These are phyloP conservation scores for Lolium perenne DNA, from an alignment of 176 grass and related monocot genomes.

Conservation along the genomic window DNA sequence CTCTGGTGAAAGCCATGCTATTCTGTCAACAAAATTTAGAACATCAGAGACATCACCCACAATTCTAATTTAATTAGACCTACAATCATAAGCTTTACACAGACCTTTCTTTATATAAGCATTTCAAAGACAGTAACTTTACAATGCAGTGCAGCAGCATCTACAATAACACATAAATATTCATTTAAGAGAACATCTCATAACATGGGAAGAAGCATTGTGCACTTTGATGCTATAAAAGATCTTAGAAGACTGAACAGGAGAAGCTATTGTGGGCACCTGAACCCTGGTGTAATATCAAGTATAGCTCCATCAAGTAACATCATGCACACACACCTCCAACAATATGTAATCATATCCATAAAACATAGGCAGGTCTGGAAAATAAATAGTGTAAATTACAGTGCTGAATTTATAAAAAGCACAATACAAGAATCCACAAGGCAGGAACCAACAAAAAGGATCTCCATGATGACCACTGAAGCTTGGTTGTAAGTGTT, in stretches of 20 bases:
- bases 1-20: conserved; percentile 20
- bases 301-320: conserved; percentile 28
- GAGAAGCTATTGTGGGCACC: background rate
- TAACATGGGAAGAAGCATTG: background rate
- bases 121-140: background rate
- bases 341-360: conserved; percentile 25
- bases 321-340: conserved; percentile 13
- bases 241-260: background rate
- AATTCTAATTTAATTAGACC: conserved; percentile 6
- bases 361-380: conserved; percentile 24
- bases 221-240: background rate
- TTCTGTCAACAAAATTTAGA: conserved; percentile 43
- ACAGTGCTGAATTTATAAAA: conserved; percentile 13
- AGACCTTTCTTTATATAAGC: conserved; percentile 36
- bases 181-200: conserved; percentile 29
- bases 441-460: background rate
- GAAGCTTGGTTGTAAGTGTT: conserved; percentile 42
- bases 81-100: conserved; percentile 16
- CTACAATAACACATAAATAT: conserved; percentile 29
- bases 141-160: conserved; percentile 29
- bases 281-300: conserved; percentile 17
- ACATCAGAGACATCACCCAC: conserved; percentile 11
- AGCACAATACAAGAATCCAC: conserved; percentile 18
- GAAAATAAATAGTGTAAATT: conserved; percentile 14
- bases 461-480: conserved; percentile 38